Evolutionary conservation across 495 filamentous ascomycete species (phyloP).

Genomic region (Clavariopsis aquatica): DNA sequence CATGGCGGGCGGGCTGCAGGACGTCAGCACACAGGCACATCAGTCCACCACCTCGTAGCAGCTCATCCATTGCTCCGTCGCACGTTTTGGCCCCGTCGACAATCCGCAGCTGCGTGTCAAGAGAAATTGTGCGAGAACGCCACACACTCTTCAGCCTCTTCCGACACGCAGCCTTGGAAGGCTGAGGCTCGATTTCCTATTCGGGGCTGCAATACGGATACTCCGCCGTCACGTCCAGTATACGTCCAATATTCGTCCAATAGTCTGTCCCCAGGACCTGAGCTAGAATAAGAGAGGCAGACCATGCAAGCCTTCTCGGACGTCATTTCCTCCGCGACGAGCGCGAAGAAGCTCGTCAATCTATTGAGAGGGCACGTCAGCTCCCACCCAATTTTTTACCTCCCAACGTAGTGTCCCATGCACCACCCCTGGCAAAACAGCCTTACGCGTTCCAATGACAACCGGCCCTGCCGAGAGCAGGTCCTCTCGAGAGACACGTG

Average conservation of each 20-base stretch:
- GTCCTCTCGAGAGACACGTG: neutral
- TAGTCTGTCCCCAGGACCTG: neutral
- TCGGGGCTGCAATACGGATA: neutral
- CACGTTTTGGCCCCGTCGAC: slow-evolving; percentile 4
- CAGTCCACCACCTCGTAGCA: neutral
- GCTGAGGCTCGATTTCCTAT: neutral
- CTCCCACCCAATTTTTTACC: neutral
- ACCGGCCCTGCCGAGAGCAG: neutral
- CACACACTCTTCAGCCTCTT: neutral
- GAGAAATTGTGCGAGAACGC: neutral
- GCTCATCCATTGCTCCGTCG: neutral
- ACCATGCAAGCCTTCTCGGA: slow-evolving; percentile 16
- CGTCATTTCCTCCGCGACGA: slow-evolving; percentile 15
- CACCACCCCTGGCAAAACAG: neutral
- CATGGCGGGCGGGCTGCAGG: slow-evolving; percentile 1
- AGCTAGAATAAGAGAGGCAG: neutral
- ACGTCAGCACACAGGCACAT: neutral
- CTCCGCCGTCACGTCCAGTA: too few relatives aligned
- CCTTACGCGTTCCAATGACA: slow-evolving; percentile 2
- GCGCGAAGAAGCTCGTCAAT: slow-evolving; percentile 30
- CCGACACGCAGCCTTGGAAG: neutral
- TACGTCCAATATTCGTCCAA: neutral
- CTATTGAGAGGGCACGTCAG: slow-evolving; percentile 21
- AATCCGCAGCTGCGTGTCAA: neutral
- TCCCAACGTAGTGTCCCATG: neutral